Conservation (phyloP, 148 eudicot species). For the Spergularia marina region DNA sequence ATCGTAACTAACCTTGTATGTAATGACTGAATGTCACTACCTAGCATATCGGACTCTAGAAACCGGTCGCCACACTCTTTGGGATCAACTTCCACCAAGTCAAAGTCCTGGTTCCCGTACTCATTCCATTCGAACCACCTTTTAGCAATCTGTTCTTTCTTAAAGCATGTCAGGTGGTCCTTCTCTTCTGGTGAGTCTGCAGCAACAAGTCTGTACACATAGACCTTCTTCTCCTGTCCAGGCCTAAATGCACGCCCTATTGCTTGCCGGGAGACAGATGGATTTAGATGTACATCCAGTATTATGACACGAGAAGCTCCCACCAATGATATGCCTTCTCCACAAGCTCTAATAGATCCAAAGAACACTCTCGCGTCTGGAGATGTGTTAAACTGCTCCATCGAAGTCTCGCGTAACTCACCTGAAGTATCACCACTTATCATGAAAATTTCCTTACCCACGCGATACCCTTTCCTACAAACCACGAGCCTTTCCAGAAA, state of each 20-base stretch:
- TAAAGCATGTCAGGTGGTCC: conserved; percentile 71
- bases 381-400: conserved; percentile 81
- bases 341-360: conserved; percentile 92
- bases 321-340: conserved; percentile 94
- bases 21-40: conserved; percentile 57
- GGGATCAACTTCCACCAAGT: conserved; percentile 51
- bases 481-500: conserved; percentile 60
- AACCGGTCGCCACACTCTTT: conserved; percentile 61
- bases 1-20: conserved; percentile 50
- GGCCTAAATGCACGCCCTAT: conserved; percentile 95
- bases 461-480: conserved; percentile 50
- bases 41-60: conserved; percentile 49
- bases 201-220: conserved; percentile 65
- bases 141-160: conserved; percentile 80
- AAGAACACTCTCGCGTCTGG: conserved; percentile 73
- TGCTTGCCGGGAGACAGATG: conserved; percentile 94
- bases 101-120: conserved; percentile 46
- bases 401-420: conserved; percentile 57
- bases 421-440: conserved; percentile 62
- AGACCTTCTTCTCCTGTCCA: conserved; percentile 76
- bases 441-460: conserved; percentile 65
- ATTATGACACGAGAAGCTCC: conserved; percentile 92
- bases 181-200: conserved; percentile 78
- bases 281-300: conserved; percentile 75
- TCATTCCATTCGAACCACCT: conserved; percentile 95